Evolutionary conservation across 345 rosid genomes (phyloP).

Genomic region (Carallia pectinifolia): DNA sequence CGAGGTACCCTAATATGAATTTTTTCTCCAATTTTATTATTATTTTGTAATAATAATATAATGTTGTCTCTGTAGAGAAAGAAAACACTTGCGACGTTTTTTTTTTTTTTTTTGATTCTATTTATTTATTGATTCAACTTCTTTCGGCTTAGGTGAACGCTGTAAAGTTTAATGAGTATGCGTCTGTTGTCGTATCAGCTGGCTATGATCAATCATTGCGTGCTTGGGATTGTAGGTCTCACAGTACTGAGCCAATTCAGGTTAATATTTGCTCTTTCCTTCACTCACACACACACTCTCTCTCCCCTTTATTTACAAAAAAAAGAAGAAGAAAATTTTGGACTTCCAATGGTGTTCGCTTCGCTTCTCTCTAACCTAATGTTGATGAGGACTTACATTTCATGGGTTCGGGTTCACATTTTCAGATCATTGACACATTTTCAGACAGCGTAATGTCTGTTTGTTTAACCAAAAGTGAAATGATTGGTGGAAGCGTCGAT

Average conservation of each 20-base stretch:
- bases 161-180: conserved; percentile 77
- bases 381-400: neutral
- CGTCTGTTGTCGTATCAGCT: conserved; percentile 85
- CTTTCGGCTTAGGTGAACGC: conserved; percentile 68
- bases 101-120: too few species aligned
- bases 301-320: too few species aligned
- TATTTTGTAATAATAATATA: too few species aligned
- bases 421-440: conserved; percentile 79
- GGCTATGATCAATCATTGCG: conserved; percentile 92
- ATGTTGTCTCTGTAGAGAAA: neutral
- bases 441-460: conserved; percentile 94
- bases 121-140: neutral
- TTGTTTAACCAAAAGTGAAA: conserved; percentile 83
- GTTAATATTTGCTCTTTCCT: conserved; percentile 24
- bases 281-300: neutral
- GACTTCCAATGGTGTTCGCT: neutral
- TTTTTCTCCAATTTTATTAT: neutral
- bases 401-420: conserved; percentile 1
- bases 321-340: too few species aligned
- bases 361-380: neutral
- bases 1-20: conserved; percentile 42
- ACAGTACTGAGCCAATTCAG: conserved; percentile 92
- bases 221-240: conserved; percentile 97
- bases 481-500: conserved; percentile 95
- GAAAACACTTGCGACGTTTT: too few species aligned